These are phyloP conservation scores for Polyporus tsugae DNA, from an alignment of 1,284 basidiomycete species.

Conservation along the genomic window DNA sequence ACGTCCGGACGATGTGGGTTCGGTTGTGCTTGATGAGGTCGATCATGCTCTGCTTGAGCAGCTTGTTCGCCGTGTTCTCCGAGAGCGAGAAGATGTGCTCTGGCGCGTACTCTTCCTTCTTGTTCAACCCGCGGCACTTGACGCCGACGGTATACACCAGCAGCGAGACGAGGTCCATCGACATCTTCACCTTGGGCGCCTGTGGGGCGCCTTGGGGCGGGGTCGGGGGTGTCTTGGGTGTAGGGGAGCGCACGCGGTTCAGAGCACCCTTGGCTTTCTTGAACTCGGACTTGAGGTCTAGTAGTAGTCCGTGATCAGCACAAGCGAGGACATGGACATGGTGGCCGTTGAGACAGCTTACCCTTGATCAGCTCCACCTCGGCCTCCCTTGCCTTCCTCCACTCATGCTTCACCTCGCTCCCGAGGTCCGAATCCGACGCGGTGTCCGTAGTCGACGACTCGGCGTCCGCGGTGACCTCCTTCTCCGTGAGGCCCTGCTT, in stretches of 20 bases:
- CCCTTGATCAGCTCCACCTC: conserved; percentile 43
- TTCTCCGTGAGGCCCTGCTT: conserved; percentile 51
- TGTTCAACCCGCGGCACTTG: conserved; percentile 92
- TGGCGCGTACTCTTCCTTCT: conserved; percentile 86
- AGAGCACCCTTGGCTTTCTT: conserved; percentile 49
- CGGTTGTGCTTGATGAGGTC: conserved; percentile 93
- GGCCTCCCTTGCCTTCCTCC: conserved; percentile 41
- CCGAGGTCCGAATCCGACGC: conserved; percentile 50
- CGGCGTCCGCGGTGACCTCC: conserved; percentile 49
- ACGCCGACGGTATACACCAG: conserved; percentile 97
- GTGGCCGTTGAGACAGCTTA: conserved; percentile 7
- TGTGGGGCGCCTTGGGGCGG: conserved; percentile 3
- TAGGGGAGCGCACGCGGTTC: conserved; percentile 42
- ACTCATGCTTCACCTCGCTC: conserved; percentile 44
- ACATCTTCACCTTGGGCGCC: conserved; percentile 69
- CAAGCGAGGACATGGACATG: not conserved
- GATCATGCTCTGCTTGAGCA: conserved; percentile 62
- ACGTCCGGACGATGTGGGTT: conserved; percentile 87
- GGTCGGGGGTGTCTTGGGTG: conserved; percentile 24
- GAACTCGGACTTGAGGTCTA: conserved; percentile 46
- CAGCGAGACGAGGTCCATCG: conserved; percentile 75
- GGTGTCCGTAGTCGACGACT: conserved; percentile 55
- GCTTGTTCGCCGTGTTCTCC: conserved; percentile 82
- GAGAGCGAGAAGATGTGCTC: conserved; percentile 96
- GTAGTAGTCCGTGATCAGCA: not conserved